Conservation (phyloP, 129 eudicot species). For the Gnaphalium uliginosum region DNA sequence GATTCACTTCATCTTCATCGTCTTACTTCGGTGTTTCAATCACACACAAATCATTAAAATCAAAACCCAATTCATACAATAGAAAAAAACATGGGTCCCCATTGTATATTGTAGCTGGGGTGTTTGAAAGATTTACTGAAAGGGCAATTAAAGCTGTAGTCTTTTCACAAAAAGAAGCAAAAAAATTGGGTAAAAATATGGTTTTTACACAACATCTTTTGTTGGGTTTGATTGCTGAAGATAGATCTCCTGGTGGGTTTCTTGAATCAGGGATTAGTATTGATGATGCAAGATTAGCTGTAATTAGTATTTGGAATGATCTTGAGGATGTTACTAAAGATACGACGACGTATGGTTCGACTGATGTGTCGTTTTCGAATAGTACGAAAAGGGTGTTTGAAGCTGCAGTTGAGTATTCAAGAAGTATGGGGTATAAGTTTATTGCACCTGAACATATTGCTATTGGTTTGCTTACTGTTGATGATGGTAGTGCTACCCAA, state of each 20-base stretch:
- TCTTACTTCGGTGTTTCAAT: constrained; percentile 52
- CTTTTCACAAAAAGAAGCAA: constrained; percentile 77
- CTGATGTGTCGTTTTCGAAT: constrained; percentile 66
- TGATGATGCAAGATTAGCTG: constrained; percentile 68
- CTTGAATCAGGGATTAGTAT: constrained; percentile 61
- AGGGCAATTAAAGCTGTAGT: constrained; percentile 79
- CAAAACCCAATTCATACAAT: neutral
- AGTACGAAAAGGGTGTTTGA: constrained; percentile 74
- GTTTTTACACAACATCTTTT: constrained; percentile 76
- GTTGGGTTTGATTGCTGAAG: constrained; percentile 78
- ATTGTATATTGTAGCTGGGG: constrained; percentile 42
- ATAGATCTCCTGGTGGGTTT: constrained; percentile 59
- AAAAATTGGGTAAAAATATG: constrained; percentile 54
- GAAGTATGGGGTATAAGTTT: constrained; percentile 76
- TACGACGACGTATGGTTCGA: constrained; percentile 34
- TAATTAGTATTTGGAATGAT: constrained; percentile 56
- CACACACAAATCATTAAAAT: constrained; percentile 22
- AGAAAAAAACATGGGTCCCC: constrained; percentile 34
- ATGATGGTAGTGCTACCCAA: constrained; percentile 75
- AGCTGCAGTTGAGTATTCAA: constrained; percentile 92
- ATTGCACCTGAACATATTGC: constrained; percentile 86
- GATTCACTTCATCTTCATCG: constrained; percentile 41
- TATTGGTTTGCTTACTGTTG: constrained; percentile 82
- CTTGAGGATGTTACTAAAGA: constrained; percentile 12
- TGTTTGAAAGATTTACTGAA: constrained; percentile 85